Base-by-base conservation (phyloP, 1,284 basidiomycete genomes). In the Puccinia novopanici region DNA sequence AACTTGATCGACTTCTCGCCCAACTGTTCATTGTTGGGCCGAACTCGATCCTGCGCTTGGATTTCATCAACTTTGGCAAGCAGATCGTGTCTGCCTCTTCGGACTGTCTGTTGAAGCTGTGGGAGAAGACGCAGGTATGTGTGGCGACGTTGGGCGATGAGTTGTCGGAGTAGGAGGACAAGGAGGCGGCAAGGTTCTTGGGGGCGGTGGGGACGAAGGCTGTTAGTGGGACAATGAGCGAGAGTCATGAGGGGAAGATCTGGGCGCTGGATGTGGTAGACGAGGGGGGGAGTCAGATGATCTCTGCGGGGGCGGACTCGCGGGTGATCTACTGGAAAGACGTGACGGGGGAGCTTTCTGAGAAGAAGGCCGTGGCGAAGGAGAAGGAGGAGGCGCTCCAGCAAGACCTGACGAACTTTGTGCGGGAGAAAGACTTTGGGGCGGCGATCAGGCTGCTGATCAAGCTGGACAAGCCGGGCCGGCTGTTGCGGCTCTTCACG, bases 221-320 rank as follows among this genome's bases (percentile, higher is more conserved):
- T 6, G 45, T 45, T n/a, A n/a, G n/a, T n/a, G n/a, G n/a, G n/a
- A n/a, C 50, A 54, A 27, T 73, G 61, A 83, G 73, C 77, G 42
- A 40, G 48, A 40, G 52, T 27, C 48, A 57, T 52, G 19, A 55
- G 34, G 55, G 54, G 30, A 85, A 94, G 93, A 91, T 98, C 15
- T 99, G 95, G 97, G 93, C 94, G 0, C 88, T 98, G 10, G 91
- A 92, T 13, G 87, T 95, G 37, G 92, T 90, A 83, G 86, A 88
- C 3, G 91, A 95, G 84, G 52, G 34, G 13, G 94, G 94, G 84
- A 87, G 87, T 42, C 92, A 89, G 0, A 90, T 99, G 82, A 89
- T 98, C 30, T 96, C 94, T 22, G 96, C 93, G 10, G 95, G 93
- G 3, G 95, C 95, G 1, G 97, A 99, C 87, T 96, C 94, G 3